A percentile compares a stretch with the other conserved stretches of the same genome.
Conservation (phyloP, 768 basidiomycete genomes). For the Kwoniella newhampshirensis region DNA sequence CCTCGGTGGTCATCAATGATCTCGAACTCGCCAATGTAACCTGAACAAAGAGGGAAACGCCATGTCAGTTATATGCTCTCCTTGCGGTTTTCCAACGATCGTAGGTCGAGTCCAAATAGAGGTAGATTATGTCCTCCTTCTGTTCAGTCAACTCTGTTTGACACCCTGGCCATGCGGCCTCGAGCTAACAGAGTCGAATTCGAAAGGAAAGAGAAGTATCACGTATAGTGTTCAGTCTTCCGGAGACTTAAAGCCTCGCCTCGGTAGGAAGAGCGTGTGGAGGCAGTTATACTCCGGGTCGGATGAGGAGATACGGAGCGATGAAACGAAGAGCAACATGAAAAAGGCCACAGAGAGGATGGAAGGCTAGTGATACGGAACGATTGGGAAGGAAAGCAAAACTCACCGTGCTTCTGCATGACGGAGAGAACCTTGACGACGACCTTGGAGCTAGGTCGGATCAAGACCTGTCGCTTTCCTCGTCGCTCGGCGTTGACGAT, state of each 20-base stretch:
- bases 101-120: not conserved
- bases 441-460: conserved; percentile 96
- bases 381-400: not conserved
- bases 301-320: conserved; percentile 10
- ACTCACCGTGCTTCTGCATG: conserved; percentile 97
- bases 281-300: conserved; percentile 54
- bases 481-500: conserved; percentile 99
- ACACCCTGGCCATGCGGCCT: conserved; percentile 42
- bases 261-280: conserved; percentile 48
- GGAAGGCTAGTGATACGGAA: not conserved
- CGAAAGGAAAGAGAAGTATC: conserved; percentile 7
- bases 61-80: conserved; percentile 6
- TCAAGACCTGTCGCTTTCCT: conserved; percentile 98
- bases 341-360: conserved; percentile 5
- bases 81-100: too few relatives aligned
- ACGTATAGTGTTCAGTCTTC: conserved; percentile 32
- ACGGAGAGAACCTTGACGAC: conserved; percentile 95
- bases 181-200: conserved; percentile 19
- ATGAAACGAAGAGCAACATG: conserved; percentile 15
- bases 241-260: conserved; percentile 56
- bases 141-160: conserved; percentile 27
- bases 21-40: conserved; percentile 98
- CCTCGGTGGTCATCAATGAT: conserved; percentile 98
- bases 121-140: conserved; percentile 30
- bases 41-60: conserved; percentile 58